These are phyloP conservation scores for Ustilago xerochloae DNA, from an alignment of 1,284 basidiomycete genomes.

Conservation along the genomic window DNA sequence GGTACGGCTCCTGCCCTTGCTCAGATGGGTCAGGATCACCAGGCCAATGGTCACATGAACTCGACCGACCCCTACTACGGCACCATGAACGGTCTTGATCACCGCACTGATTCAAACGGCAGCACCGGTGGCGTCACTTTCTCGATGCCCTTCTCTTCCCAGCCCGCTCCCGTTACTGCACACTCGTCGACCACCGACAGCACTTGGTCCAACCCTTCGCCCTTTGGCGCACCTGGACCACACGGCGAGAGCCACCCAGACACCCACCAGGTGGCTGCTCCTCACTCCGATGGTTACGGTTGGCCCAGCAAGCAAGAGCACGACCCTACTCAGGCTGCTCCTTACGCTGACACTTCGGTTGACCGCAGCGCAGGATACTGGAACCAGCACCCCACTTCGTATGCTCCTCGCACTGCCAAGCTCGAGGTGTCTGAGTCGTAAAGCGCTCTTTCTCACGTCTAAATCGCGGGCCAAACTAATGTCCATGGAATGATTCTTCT, in stretches of 20 bases:
- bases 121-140: conserved; percentile 43
- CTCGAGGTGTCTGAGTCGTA: conserved; percentile 40
- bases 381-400: conserved; percentile 42
- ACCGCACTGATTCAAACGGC: conserved; percentile 34
- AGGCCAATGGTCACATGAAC: conserved; percentile 12
- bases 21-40: conserved; percentile 21
- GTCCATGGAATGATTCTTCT: not conserved
- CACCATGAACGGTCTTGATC: conserved; percentile 28
- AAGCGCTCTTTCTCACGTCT: not conserved
- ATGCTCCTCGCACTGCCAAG: conserved; percentile 27
- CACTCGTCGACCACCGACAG: conserved; percentile 34
- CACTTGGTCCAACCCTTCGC: conserved; percentile 47
- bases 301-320: conserved; percentile 68
- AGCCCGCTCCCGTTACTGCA: conserved; percentile 26
- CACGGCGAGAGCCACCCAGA: conserved; percentile 40
- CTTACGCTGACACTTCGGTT: conserved; percentile 26
- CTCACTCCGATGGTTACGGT: conserved; percentile 41
- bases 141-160: conserved; percentile 44
- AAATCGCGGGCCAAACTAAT: not conserved
- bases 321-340: conserved; percentile 70
- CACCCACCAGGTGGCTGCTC: conserved; percentile 20
- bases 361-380: conserved; percentile 43
- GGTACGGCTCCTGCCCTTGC: conserved; percentile 21
- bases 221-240: conserved; percentile 40
- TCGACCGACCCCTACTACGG: conserved; percentile 41